These are phyloP conservation scores for Ricinus communis DNA, from an alignment of 345 rosid species.

Conservation along the genomic window DNA sequence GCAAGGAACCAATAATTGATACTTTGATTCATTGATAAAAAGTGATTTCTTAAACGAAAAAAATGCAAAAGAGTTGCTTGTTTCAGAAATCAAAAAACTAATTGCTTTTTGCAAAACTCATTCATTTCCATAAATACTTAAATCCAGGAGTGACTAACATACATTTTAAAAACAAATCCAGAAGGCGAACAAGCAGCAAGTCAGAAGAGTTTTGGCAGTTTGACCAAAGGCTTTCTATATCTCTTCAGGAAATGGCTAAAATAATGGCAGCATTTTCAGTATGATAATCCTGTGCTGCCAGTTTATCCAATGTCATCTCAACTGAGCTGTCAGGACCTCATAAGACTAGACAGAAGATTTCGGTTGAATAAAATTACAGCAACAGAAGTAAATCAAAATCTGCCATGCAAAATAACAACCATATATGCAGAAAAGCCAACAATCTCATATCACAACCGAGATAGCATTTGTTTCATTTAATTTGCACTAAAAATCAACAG, in stretches of 20 bases:
- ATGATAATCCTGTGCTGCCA: neutral
- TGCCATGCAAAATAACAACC: neutral
- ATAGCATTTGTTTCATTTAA: neutral
- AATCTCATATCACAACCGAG: neutral
- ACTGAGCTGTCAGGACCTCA: neutral
- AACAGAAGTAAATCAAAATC: neutral
- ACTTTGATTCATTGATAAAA: neutral
- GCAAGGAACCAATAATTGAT: neutral
- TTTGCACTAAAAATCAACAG: neutral
- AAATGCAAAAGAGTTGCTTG: no score
- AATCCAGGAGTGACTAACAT: neutral
- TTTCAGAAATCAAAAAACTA: no score
- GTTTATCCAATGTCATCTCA: neutral
- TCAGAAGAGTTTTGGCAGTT: neutral
- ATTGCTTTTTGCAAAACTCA: no score
- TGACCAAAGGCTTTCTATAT: neutral
- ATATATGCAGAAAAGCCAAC: neutral
- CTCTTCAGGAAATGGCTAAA: neutral
- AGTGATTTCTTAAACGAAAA: neutral
- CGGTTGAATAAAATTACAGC: neutral
- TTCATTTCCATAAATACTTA: no score
- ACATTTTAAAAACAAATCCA: neutral
- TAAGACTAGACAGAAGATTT: neutral
- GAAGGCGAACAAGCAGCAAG: neutral
- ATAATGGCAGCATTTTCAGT: neutral